A percentile compares a stretch with the other conserved stretches of the same genome.
Conservation (phyloP, 139 green algal species). For the Gonium pectorale region DNA sequence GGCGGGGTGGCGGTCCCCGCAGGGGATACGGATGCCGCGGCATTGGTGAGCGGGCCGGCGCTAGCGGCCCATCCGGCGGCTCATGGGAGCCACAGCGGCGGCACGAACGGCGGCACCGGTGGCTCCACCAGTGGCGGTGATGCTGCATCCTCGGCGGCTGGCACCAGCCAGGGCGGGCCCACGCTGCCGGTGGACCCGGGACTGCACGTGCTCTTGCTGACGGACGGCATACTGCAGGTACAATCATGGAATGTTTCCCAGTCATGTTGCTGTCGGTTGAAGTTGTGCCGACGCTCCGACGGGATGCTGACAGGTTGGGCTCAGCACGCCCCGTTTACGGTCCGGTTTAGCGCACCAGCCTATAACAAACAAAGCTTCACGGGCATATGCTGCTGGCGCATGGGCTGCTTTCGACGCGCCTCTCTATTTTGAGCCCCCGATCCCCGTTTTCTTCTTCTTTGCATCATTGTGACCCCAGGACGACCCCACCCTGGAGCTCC, state of each 20-base stretch:
- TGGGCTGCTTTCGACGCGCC: too few relatives aligned
- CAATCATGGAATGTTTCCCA: too few relatives aligned
- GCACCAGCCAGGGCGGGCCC: background rate
- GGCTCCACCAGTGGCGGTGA: background rate
- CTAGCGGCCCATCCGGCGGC: background rate
- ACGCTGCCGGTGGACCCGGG: background rate
- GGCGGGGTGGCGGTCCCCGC: background rate
- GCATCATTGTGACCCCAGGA: too few relatives aligned
- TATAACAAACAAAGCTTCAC: too few relatives aligned
- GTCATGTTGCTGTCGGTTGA: too few relatives aligned
- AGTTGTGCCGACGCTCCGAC: too few relatives aligned
- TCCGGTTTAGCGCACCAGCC: too few relatives aligned
- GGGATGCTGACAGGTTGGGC: too few relatives aligned
- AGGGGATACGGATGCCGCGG: background rate
- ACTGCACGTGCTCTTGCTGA: slow-evolving; percentile 27
- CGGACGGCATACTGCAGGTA: slow-evolving; percentile 39
- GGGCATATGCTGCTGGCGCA: too few relatives aligned
- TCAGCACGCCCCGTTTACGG: too few relatives aligned
- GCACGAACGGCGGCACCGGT: background rate
- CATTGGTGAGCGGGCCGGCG: background rate
- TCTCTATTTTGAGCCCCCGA: too few relatives aligned
- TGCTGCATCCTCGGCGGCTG: background rate
- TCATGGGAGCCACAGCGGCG: background rate
- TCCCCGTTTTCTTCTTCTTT: too few relatives aligned
- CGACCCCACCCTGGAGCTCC: slow-evolving; percentile 47